Evolutionary conservation across 1,284 basidiomycete genomes (phyloP).

Genomic region (Ceratobasidium sp.): DNA sequence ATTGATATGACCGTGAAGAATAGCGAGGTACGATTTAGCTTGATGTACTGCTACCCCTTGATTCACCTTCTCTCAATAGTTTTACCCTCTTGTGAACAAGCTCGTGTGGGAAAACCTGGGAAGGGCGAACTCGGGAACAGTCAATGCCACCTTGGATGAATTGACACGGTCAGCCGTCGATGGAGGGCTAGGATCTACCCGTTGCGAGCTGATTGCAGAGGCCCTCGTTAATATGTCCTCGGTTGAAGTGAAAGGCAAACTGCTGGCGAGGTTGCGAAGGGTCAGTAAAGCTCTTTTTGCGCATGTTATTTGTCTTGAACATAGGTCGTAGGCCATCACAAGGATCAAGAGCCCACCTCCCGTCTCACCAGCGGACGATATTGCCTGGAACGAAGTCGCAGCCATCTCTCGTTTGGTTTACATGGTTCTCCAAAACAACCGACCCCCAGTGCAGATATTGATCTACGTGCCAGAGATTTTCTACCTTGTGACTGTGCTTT

Average conservation of each 20-base stretch:
- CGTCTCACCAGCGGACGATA: constrained; percentile 68
- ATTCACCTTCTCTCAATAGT: constrained; percentile 51
- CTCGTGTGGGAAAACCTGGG: constrained; percentile 78
- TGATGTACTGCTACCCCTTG: neutral
- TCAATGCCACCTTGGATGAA: constrained; percentile 78
- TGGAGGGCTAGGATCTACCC: constrained; percentile 74
- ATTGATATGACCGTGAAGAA: constrained; percentile 77
- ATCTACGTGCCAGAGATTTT: constrained; percentile 83
- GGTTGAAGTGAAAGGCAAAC: constrained; percentile 76
- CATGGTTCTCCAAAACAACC: constrained; percentile 71
- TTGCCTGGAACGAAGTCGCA: constrained; percentile 84
- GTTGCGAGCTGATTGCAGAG: constrained; percentile 77
- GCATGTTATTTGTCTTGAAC: constrained; percentile 1
- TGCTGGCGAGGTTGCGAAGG: constrained; percentile 80
- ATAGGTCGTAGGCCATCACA: constrained; percentile 62
- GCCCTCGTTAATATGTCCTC: constrained; percentile 77
- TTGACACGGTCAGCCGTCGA: constrained; percentile 80
- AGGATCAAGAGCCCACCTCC: constrained; percentile 72
- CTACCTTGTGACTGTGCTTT: constrained; percentile 76
- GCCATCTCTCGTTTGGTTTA: constrained; percentile 76
- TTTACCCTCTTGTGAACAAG: constrained; percentile 70
- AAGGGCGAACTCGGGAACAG: constrained; percentile 66
- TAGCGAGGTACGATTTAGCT: constrained; percentile 59
- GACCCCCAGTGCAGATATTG: constrained; percentile 68
- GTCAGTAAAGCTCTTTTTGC: constrained; percentile 50